Evolutionary conservation across 139 green algal genomes (phyloP).

Genomic region (Tetradesmus obliquus): DNA sequence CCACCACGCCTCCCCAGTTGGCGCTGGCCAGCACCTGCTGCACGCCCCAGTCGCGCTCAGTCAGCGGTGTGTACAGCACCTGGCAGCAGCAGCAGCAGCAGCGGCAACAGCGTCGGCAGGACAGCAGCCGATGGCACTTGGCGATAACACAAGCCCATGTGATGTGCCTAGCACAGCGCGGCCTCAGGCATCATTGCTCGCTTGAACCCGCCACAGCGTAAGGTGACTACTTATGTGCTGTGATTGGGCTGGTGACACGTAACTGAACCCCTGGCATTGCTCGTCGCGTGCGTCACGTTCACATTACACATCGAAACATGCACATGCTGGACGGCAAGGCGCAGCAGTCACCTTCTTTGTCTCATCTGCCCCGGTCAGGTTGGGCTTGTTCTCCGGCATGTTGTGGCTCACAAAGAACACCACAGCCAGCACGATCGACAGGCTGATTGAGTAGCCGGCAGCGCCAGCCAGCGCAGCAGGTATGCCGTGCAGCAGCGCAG

Average conservation of each 20-base stretch:
- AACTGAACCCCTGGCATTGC: too few species aligned
- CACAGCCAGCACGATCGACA: constrained; percentile 44
- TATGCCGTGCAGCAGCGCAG: constrained; percentile 63
- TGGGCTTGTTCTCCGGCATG: constrained; percentile 78
- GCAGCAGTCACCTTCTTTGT: constrained; percentile 26
- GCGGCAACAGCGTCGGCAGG: neutral
- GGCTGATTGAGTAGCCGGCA: constrained; percentile 53
- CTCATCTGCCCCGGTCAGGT: constrained; percentile 3
- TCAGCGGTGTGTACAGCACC: constrained; percentile 27
- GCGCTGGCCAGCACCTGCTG: constrained; percentile 81
- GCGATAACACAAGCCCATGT: too few species aligned
- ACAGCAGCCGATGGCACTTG: neutral
- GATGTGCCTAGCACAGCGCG: too few species aligned
- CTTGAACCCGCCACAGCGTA: too few species aligned
- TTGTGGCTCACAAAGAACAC: constrained; percentile 82
- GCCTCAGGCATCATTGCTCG: too few species aligned
- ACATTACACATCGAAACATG: too few species aligned
- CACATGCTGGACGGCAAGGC: too few species aligned
- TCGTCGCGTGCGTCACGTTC: too few species aligned
- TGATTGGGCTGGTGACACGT: too few species aligned
- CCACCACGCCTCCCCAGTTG: constrained; percentile 83
- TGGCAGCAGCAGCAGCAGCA: constrained; percentile 27
- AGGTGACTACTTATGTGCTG: too few species aligned
- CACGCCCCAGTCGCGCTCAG: constrained; percentile 75
- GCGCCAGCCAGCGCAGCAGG: constrained; percentile 59